Base-by-base conservation (phyloP, 441 rosid genomes). In the Erodium moschatum region DNA sequence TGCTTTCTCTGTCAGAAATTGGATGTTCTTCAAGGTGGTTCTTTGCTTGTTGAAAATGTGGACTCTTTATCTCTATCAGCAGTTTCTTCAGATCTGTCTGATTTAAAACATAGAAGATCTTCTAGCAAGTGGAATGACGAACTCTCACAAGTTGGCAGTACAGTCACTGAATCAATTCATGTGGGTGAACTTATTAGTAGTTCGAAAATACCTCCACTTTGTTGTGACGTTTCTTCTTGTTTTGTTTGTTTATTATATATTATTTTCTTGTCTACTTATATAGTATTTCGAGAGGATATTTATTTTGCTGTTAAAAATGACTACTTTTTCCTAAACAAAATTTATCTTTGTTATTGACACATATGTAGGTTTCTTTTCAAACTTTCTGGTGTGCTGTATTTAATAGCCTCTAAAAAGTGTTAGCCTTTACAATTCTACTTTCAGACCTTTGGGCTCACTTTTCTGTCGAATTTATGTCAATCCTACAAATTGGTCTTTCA, bases 61-160 rank as follows among this genome's bases (percentile, higher is more conserved):
- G 84, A 85, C 66, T 81, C 85, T 72, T 72, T 77, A 15, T 65
- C 81, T 29, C 31, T 29, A 29, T 29, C 81, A 64, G 83, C 73
- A 65, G 70, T 80, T 68, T 67, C 79, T 68, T 77, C 82, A 62
- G 83, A 73, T 81, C 24, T 77, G 64, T 83, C 91, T 77, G 89
- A 83, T 75, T 75, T 79, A 62, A 85, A 78, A 64, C 96, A 87
- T 76, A 82, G 86, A 75, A 29, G 93, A 87, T 84, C 93, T 72
- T 84, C 92, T 74, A 90, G 97, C 88, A 86, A 81, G 82, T 81
- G 87, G 84, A 90, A 84, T 80, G 90, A 83, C 33, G 96, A 95
- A 75, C 75, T 86, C 77, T 91, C 97, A 21, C 84, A 93, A 21
- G 74, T 74, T 71, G 72, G 86, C 79, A 87, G 92, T 83, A 78